A percentile compares a stretch with the other conserved stretches of the same genome.
Conservation (phyloP, 2,329 filamentous ascomycete genomes). For the Endoconidiophora laricicola region DNA sequence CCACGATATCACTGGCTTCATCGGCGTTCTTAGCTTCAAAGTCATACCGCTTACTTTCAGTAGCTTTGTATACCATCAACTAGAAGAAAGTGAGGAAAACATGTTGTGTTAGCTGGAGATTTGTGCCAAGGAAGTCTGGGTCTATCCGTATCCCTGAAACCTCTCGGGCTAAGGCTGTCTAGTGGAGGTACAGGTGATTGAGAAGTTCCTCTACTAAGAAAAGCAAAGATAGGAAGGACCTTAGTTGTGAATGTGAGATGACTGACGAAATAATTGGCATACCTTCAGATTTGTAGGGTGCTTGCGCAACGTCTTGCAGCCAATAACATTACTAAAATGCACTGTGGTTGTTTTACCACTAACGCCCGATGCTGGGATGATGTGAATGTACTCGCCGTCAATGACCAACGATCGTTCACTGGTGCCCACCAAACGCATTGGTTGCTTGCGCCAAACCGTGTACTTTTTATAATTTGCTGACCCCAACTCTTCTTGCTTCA, state of each 20-base stretch:
- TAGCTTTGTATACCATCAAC: slow-evolving; percentile 57
- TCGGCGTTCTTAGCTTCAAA: slow-evolving; percentile 60
- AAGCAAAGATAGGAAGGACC: neutral
- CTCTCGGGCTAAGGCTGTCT: neutral
- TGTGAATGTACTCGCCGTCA: slow-evolving; percentile 74
- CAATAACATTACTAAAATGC: slow-evolving; percentile 67
- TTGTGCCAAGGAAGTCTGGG: neutral
- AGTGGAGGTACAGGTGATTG: neutral
- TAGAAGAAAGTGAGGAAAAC: slow-evolving; percentile 17
- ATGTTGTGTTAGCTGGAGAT: neutral
- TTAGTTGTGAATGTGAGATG: neutral
- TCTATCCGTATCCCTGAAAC: neutral
- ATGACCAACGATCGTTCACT: slow-evolving; percentile 64
- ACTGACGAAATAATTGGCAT: slow-evolving; percentile 16
- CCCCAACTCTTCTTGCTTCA: slow-evolving; percentile 41
- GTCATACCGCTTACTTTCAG: slow-evolving; percentile 67
- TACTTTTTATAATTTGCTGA: slow-evolving; percentile 55
- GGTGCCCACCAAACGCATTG: slow-evolving; percentile 61
- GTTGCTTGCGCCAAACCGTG: slow-evolving; percentile 65
- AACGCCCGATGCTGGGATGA: slow-evolving; percentile 51
- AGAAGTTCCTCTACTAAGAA: neutral
- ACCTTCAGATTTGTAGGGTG: slow-evolving; percentile 71
- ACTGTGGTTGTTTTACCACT: slow-evolving; percentile 62
- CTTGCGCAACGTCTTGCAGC: slow-evolving; percentile 64
- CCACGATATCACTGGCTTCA: slow-evolving; percentile 64